Percentiles rank a stretch among this genome's conserved stretches.
Conservation (phyloP, 2,329 filamentous ascomycete genomes). For the Pseudogymnoascus sp. region DNA sequence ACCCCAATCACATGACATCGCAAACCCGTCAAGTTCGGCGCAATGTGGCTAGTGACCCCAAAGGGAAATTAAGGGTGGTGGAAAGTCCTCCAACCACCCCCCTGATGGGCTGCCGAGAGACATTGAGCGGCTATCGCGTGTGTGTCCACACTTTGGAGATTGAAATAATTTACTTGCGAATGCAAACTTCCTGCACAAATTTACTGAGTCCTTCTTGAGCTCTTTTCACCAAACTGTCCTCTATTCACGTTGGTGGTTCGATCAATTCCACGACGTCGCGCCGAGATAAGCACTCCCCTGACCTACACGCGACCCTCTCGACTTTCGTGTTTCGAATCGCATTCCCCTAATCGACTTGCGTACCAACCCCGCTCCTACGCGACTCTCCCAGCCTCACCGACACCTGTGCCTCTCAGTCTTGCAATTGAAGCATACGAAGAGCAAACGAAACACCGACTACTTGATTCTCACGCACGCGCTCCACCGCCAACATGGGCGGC, state of each 20-base stretch:
- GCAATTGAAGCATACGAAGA: conserved; percentile 3
- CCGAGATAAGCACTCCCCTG: not conserved
- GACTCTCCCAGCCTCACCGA: not conserved
- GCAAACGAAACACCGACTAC: not conserved
- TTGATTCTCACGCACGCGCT: not conserved
- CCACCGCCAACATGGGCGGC: conserved; percentile 66
- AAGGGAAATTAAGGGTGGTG: conserved; percentile 8
- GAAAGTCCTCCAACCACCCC: not conserved
- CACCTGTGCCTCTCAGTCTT: not conserved
- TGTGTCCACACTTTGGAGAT: conserved; percentile 6
- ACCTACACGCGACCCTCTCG: conserved; percentile 7
- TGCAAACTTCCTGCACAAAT: not conserved
- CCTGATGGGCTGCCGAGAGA: conserved; percentile 3
- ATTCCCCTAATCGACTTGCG: not conserved
- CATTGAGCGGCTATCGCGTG: conserved; percentile 9
- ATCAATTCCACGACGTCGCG: not conserved
- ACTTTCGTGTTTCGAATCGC: conserved; percentile 6
- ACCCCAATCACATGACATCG: not conserved
- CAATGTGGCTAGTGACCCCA: conserved; percentile 6
- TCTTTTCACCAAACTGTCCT: conserved; percentile 5
- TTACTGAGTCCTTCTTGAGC: not conserved
- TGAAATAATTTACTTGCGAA: conserved; percentile 9
- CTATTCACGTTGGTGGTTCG: not conserved
- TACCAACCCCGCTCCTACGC: not conserved
- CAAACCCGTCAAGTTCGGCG: not conserved